Percentiles rank a stretch among this genome's conserved stretches.
Conservation (phyloP, 2,329 filamentous ascomycete species). For the Trichoderma citrinoviride region DNA sequence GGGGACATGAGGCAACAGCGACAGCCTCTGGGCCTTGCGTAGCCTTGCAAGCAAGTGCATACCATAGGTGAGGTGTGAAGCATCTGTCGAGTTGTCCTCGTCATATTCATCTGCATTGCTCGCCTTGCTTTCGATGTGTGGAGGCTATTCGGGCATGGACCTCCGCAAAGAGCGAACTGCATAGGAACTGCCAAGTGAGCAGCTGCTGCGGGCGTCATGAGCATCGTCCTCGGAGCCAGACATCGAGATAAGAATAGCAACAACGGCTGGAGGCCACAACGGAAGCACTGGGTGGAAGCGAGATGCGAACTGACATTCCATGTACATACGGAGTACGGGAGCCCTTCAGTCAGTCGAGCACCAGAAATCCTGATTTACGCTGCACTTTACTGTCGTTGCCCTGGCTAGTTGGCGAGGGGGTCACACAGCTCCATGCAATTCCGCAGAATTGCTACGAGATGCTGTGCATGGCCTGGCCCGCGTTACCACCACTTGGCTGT, state of each 20-base stretch:
- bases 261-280: neutral
- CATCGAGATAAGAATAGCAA: neutral
- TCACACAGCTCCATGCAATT: neutral
- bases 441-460: conserved; percentile 7
- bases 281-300: neutral
- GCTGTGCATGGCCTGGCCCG: conserved; percentile 17
- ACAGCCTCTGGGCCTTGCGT: neutral
- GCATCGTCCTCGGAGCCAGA: neutral
- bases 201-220: neutral
- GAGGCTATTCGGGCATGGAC: neutral
- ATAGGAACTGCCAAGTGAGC: neutral
- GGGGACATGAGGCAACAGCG: neutral
- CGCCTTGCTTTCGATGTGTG: neutral
- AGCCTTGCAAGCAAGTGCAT: neutral
- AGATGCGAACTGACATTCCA: conserved; percentile 6
- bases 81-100: neutral
- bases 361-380: neutral
- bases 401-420: conserved; percentile 5
- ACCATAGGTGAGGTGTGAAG: neutral
- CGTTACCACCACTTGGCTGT: neutral
- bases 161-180: neutral
- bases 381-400: neutral
- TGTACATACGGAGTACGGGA: neutral
- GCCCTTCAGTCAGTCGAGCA: neutral
- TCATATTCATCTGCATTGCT: neutral